Evolutionary conservation across 345 rosid genomes (phyloP).

Genomic region (Arabis hirsuta): DNA sequence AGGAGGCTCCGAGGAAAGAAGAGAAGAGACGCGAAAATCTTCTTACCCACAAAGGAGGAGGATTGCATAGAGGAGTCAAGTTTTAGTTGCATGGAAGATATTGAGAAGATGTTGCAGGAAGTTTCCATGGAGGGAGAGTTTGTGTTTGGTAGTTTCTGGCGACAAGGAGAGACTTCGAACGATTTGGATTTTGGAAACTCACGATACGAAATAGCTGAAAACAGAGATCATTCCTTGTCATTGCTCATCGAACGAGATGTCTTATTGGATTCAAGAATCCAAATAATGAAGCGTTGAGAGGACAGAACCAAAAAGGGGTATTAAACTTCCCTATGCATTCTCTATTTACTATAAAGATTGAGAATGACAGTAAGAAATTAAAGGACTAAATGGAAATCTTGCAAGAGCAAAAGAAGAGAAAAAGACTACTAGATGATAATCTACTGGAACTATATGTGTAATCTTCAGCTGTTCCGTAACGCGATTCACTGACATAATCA

Average conservation of each 20-base stretch:
- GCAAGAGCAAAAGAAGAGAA: constrained; percentile 31
- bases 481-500: background rate
- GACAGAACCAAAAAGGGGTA: constrained; percentile 16
- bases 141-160: constrained; percentile 93
- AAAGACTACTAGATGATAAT: background rate
- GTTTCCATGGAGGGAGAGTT: constrained; percentile 65
- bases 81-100: constrained; percentile 54
- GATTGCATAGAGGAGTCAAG: constrained; percentile 17
- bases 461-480: constrained; percentile 35
- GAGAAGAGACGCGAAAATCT: constrained; percentile 17
- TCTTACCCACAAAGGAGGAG: constrained; percentile 14
- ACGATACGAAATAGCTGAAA: constrained; percentile 23
- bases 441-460: constrained; percentile 27
- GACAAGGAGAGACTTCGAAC: constrained; percentile 46
- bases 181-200: constrained; percentile 26
- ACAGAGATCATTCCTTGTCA: constrained; percentile 24
- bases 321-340: constrained; percentile 21
- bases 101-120: constrained; percentile 63
- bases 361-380: constrained; percentile 8
- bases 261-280: constrained; percentile 34
- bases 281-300: constrained; percentile 23
- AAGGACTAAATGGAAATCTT: constrained; percentile 16
- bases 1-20: constrained; percentile 44
- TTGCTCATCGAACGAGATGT: constrained; percentile 35
- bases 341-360: constrained; percentile 11